Percentiles rank a stretch among this genome's conserved stretches.
These are phyloP conservation scores for Corinectria fuckeliana DNA, from an alignment of 2,329 filamentous ascomycete genomes.

Conservation along the genomic window DNA sequence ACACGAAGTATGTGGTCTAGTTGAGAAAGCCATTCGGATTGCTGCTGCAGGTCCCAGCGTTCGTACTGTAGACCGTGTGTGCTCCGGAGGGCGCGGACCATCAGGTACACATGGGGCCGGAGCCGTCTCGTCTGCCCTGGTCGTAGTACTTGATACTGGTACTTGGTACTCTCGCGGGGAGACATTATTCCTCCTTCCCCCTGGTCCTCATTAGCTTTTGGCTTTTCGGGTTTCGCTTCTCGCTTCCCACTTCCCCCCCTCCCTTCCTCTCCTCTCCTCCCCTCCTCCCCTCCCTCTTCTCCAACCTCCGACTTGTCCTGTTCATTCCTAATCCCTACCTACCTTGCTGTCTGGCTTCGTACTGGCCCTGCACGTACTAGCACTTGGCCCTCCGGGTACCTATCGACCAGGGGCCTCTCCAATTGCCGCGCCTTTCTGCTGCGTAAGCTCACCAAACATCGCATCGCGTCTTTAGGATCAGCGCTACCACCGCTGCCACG, in stretches of 20 bases:
- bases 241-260: background rate
- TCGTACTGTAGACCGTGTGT: conserved; percentile 9
- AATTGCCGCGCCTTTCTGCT: background rate
- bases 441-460: background rate
- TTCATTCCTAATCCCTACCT: background rate
- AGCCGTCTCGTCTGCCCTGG: conserved; percentile 8
- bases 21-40: too few relatives aligned
- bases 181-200: background rate
- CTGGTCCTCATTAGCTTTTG: background rate
- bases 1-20: too few relatives aligned
- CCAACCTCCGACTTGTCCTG: background rate
- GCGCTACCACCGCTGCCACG: background rate
- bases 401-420: background rate
- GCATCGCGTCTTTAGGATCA: background rate
- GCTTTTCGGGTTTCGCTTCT: too few relatives aligned
- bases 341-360: background rate
- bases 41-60: conserved; percentile 14
- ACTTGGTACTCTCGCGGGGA: conserved; percentile 10
- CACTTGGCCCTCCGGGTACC: background rate
- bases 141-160: too few relatives aligned
- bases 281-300: background rate
- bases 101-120: conserved; percentile 7
- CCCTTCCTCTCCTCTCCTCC: background rate
- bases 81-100: conserved; percentile 6
- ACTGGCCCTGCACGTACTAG: conserved; percentile 7